Percentiles rank a stretch among this genome's conserved stretches.
Conservation (phyloP, 2,329 filamentous ascomycete genomes). For the Graphiopsis chlorocephala region DNA sequence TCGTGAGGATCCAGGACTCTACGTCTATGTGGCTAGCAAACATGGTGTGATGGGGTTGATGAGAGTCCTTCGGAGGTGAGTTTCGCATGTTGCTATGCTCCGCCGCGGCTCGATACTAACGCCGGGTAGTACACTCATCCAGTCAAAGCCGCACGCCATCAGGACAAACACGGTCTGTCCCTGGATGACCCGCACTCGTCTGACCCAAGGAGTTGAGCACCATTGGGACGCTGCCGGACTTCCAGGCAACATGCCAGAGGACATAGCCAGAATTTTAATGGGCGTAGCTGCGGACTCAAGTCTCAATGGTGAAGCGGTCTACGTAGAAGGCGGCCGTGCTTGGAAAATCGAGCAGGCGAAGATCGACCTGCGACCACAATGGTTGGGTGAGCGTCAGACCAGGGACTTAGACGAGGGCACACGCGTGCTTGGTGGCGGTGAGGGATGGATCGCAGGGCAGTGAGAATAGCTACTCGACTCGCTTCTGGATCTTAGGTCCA, state of each 20-base stretch:
- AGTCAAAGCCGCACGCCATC: conserved; percentile 29
- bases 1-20: conserved; percentile 47
- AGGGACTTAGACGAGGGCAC: conserved; percentile 37
- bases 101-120: neutral
- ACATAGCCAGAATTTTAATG: conserved; percentile 41
- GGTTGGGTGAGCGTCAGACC: conserved; percentile 43
- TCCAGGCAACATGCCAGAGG: conserved; percentile 40
- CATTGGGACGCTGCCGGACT: conserved; percentile 39
- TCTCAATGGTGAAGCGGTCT: conserved; percentile 43
- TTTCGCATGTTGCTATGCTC: neutral
- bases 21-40: conserved; percentile 49
- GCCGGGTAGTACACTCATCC: conserved; percentile 33
- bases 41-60: conserved; percentile 53
- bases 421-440: conserved; percentile 32
- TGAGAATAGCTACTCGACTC: conserved; percentile 18
- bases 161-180: conserved; percentile 47
- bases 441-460: conserved; percentile 17
- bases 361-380: conserved; percentile 41
- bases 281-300: conserved; percentile 35
- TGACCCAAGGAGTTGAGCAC: conserved; percentile 37
- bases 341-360: conserved; percentile 47
- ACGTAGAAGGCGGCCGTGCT: conserved; percentile 42
- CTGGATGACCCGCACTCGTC: conserved; percentile 43
- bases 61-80: conserved; percentile 43
- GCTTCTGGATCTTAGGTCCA: conserved; percentile 39